Evolutionary conservation across 2,329 filamentous ascomycete genomes (phyloP).

Genomic region (Fusarium coffeatum): DNA sequence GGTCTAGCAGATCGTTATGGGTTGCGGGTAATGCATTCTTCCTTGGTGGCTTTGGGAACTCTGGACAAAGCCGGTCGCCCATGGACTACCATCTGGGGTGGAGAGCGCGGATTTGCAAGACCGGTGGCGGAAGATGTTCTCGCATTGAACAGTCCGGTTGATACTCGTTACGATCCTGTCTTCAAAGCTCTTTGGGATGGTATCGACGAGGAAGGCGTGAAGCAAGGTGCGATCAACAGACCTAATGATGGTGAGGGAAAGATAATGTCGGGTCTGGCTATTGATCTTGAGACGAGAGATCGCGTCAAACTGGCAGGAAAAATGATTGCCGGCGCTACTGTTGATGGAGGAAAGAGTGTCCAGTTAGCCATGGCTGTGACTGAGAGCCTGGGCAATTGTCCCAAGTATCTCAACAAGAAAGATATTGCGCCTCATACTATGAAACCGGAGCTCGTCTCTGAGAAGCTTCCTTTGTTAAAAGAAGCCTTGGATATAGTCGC

Average conservation of each 20-base stretch:
- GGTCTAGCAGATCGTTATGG: slow-evolving; percentile 72
- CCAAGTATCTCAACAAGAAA: slow-evolving; percentile 87
- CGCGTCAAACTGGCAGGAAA: slow-evolving; percentile 79
- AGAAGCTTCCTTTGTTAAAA: slow-evolving; percentile 58
- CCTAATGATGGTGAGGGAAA: slow-evolving; percentile 55
- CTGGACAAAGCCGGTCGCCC: slow-evolving; percentile 73
- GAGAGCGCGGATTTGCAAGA: slow-evolving; percentile 73
- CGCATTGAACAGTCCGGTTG: slow-evolving; percentile 71
- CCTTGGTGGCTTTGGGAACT: slow-evolving; percentile 79
- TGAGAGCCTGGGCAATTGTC: slow-evolving; percentile 83
- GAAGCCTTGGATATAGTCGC: slow-evolving; percentile 69
- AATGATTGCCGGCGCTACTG: slow-evolving; percentile 72
- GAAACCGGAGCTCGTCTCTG: slow-evolving; percentile 61
- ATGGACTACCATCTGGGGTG: slow-evolving; percentile 86
- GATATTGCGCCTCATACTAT: slow-evolving; percentile 63
- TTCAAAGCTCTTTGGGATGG: slow-evolving; percentile 69
- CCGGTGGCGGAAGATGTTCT: slow-evolving; percentile 72
- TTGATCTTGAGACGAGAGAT: slow-evolving; percentile 65
- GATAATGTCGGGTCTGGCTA: slow-evolving; percentile 65
- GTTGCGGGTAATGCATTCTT: slow-evolving; percentile 69
- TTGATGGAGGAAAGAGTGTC: slow-evolving; percentile 51
- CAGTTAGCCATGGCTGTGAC: slow-evolving; percentile 75
- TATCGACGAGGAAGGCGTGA: slow-evolving; percentile 55
- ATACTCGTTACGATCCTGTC: slow-evolving; percentile 75
- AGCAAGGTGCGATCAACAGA: slow-evolving; percentile 48